Percentiles rank a stretch among this genome's conserved stretches.
Evolutionary conservation across 495 filamentous ascomycete genomes (phyloP).

Genomic region (Hypoxylon trugodes): DNA sequence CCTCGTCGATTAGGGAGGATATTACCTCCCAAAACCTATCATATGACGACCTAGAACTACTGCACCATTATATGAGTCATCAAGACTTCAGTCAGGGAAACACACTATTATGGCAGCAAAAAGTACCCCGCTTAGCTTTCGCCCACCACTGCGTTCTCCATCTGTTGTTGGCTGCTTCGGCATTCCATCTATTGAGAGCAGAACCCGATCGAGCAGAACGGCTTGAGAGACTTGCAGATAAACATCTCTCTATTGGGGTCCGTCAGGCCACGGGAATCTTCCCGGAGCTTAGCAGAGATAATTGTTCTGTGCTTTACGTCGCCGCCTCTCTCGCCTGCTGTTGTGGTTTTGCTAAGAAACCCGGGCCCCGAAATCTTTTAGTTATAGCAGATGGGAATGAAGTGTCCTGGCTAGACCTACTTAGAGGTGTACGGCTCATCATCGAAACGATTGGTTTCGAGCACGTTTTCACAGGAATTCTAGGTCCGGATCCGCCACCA

Average conservation of each 20-base stretch:
- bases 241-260: background rate
- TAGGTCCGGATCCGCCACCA: background rate
- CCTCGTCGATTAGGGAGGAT: background rate
- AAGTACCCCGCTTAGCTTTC: conserved; percentile 2
- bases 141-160: background rate
- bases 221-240: background rate
- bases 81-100: background rate
- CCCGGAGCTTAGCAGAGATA: background rate
- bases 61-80: conserved; percentile 45
- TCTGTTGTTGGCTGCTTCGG: background rate
- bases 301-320: conserved; percentile 28
- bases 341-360: background rate
- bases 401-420: conserved; percentile 1
- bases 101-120: background rate
- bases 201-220: background rate
- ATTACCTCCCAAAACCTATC: conserved; percentile 6
- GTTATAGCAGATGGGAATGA: background rate
- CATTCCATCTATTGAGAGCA: background rate
- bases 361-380: background rate
- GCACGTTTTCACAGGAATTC: background rate
- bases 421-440: background rate
- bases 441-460: background rate
- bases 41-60: conserved; percentile 48
- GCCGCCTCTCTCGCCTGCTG: background rate
- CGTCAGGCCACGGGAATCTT: background rate